Percentiles rank a stretch among this genome's conserved stretches.
Conservation (phyloP, 352 stramenopile genomes). For the Globisporangium nagaii region DNA sequence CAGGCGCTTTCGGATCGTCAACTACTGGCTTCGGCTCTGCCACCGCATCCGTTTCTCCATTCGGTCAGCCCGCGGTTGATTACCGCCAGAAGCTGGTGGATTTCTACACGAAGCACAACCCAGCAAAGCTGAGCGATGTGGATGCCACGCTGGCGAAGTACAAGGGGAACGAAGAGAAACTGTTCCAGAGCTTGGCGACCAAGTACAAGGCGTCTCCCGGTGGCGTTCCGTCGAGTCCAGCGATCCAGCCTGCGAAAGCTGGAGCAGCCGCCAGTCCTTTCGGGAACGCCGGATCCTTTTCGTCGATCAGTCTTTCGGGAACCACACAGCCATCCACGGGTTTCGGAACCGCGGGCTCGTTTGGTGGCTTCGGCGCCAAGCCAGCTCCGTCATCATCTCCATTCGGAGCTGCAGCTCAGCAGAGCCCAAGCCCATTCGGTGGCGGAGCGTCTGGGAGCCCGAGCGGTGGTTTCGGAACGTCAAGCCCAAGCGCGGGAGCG, state of each 20-base stretch:
- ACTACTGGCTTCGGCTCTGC: slow-evolving; percentile 7
- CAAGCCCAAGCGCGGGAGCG: neutral
- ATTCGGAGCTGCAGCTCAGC: slow-evolving; percentile 33
- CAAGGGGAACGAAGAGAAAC: slow-evolving; percentile 74
- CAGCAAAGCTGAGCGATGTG: slow-evolving; percentile 79
- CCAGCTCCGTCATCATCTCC: slow-evolving; percentile 26
- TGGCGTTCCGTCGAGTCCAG: slow-evolving; percentile 27
- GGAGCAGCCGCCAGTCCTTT: slow-evolving; percentile 55
- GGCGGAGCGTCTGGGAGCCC: neutral
- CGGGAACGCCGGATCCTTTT: slow-evolving; percentile 46
- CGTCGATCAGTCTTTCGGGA: slow-evolving; percentile 21
- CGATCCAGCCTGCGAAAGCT: slow-evolving; percentile 27
- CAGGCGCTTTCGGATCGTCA: slow-evolving; percentile 9
- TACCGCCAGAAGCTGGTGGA: slow-evolving; percentile 69
- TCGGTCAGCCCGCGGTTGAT: slow-evolving; percentile 37
- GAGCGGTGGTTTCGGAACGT: slow-evolving; percentile 4
- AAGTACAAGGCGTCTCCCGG: slow-evolving; percentile 58
- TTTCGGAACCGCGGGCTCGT: slow-evolving; percentile 36
- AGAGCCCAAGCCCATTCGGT: slow-evolving; percentile 19
- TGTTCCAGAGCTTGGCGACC: slow-evolving; percentile 60
- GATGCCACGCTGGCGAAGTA: slow-evolving; percentile 89
- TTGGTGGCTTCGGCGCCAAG: slow-evolving; percentile 31
- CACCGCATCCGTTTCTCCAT: slow-evolving; percentile 21
- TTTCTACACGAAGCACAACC: slow-evolving; percentile 92
- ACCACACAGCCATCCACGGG: slow-evolving; percentile 7